Base-by-base conservation (phyloP, 495 filamentous ascomycete species). In the Xylaria acuta region DNA sequence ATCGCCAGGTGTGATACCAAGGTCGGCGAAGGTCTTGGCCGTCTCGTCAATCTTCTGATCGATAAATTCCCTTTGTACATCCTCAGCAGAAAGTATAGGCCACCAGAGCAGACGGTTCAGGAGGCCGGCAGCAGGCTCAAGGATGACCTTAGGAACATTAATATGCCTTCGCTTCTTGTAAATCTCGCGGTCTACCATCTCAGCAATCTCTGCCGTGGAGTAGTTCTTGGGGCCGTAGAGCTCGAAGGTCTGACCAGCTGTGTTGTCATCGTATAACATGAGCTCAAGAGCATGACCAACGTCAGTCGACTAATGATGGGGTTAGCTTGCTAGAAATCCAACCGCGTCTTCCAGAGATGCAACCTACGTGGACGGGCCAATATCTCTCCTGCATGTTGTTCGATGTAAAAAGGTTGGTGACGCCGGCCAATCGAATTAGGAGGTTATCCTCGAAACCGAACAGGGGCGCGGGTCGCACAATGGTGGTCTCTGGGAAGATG, bases 401-500 rank as follows among this genome's bases (percentile, higher is more conserved):
- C 63, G 93, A 86, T 27, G 93, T 97, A 79, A 98, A 88, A 58
- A 97, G 71, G 80, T 97, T 97, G 69, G 86, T 87, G 32, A 89
- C 83, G 62, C 90, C 85, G 60, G 95, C 96, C 60, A 98, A 90
- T 78, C 87, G 92, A 82, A 95, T 90, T 41, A 99, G 91, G 47
- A 99, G 90, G 73, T 90, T 90, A 82, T 99, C 96, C 80, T 99
- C 96, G 80, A 92, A 95, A 51, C 96, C 96, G 80, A 94, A 99
- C 83, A 97, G 88, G 18, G 96, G 96, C 12, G 95, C 92, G 49
- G 96, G 96, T 62, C 96, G 90, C 75, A 99, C 96, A 77, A 99
- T 97, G 64, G 97, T 99, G 25, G 96, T 97, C 82, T 99, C 96
- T 16, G 96, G 97, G 86, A 95, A 99, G 81, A 99, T 97, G 70